These are phyloP conservation scores for Rhizophora mangle DNA, from an alignment of 345 rosid genomes.

Conservation along the genomic window DNA sequence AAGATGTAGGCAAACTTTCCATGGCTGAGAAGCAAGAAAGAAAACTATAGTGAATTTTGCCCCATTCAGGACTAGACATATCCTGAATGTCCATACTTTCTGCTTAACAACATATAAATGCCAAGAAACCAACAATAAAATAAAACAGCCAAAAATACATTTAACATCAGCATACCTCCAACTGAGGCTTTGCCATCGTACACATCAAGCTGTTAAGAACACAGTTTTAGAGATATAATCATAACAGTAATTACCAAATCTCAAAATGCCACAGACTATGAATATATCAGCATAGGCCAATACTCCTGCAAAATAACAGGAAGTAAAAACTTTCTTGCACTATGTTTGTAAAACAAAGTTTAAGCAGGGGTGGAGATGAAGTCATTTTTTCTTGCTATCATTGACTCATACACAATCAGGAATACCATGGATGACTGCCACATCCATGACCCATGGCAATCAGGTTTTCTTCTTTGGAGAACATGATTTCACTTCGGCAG, in stretches of 20 bases:
- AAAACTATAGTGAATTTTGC: too few species aligned
- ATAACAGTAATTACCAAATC: neutral
- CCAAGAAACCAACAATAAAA: neutral
- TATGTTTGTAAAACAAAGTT: neutral
- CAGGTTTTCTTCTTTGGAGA: neutral
- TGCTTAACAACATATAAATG: neutral
- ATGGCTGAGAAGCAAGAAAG: too few species aligned
- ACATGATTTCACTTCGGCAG: neutral
- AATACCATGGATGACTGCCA: neutral
- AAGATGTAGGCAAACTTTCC: neutral
- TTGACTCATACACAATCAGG: neutral
- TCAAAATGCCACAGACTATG: neutral
- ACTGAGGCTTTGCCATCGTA: constrained; percentile 74
- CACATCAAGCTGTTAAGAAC: constrained; percentile 63
- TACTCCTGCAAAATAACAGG: too few species aligned
- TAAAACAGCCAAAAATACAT: neutral
- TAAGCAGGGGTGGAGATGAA: neutral
- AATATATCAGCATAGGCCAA: neutral
- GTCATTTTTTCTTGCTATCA: neutral
- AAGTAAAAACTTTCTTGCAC: too few species aligned
- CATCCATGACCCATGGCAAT: neutral
- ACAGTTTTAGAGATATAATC: constrained; percentile 6
- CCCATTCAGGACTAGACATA: too few species aligned
- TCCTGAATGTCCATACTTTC: too few species aligned
- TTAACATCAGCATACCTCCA: constrained; percentile 50